Evolutionary conservation across 2,329 filamentous ascomycete genomes (phyloP), one percentile per base, ranked within the genome.

Genomic region (Dothidotthia symphoricarpi): DNA sequence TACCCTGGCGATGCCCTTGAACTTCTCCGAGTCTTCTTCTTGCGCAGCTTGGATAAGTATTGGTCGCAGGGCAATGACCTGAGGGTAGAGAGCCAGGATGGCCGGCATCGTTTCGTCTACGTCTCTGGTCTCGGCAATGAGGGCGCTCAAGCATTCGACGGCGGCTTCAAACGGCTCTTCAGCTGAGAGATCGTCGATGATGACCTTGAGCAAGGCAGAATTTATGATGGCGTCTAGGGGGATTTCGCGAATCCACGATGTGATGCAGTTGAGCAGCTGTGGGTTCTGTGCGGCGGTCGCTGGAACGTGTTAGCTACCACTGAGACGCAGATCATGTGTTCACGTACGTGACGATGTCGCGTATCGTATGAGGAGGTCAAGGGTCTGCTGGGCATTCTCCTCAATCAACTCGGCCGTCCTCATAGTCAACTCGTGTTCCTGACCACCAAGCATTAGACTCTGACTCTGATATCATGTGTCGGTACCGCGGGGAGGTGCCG

Each of bases 181-280:
- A 42, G 81, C 77, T 31, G 85, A 78, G 22, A 96, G 71, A 6
- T 86, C 89, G 50, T 82, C 80, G 60, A 96, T 81, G 33, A 96
- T 80, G 35, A 90, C 76, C 50, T 88, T 81, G 53, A 98, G 75
- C 11, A 98, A 75, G 6, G 90, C 85, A 1, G 91, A 96, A 54
- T 84, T 85, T 51, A 95, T 85, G 48, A 98, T 82, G 45, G 86
- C 83, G 48, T 77, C 77, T 31, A 95, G 80, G 0, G 91, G 88
- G 6, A 98, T 88, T 69, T 98, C 93, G 54, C 89, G 82, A 52
- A 97, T 78, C 93, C 93, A 98, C 3, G 93, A 96, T 22, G 89
- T 94, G 55, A 97, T 89, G 65, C 93, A 97, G 58, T 96, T 88
- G 65, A 97, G 82, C 31, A 98, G 77, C 59, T 90, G 86, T 2